Percentiles rank a stretch among this genome's conserved stretches.
These are phyloP conservation scores for Canavalia gladiata DNA, from an alignment of 306 rosid species.

Conservation along the genomic window DNA sequence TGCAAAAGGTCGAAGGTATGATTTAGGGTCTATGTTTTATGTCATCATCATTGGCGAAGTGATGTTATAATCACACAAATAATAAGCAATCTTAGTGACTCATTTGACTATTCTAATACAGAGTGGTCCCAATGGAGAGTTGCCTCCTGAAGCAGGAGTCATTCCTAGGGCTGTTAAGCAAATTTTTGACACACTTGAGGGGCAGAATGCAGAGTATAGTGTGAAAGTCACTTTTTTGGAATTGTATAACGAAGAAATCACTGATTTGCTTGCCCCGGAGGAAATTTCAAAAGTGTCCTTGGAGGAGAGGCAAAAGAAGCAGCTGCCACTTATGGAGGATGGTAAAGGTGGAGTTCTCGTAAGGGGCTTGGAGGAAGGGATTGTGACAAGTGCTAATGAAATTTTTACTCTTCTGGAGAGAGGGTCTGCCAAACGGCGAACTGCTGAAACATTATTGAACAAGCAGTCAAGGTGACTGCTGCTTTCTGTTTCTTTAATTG, in stretches of 20 bases:
- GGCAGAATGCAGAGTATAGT: slow-evolving; percentile 93
- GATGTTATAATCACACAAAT: not conserved
- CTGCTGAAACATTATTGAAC: slow-evolving; percentile 94
- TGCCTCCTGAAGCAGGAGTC: slow-evolving; percentile 92
- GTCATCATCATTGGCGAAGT: not conserved
- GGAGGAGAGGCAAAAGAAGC: slow-evolving; percentile 94
- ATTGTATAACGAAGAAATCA: slow-evolving; percentile 92
- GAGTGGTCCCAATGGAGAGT: slow-evolving; percentile 90
- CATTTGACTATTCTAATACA: slow-evolving; percentile 36
- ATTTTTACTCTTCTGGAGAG: slow-evolving; percentile 86
- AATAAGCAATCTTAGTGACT: not conserved
- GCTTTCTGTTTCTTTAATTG: not conserved
- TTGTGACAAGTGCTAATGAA: slow-evolving; percentile 90
- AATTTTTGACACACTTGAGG: slow-evolving; percentile 91
- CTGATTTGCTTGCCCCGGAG: slow-evolving; percentile 95
- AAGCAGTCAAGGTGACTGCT: slow-evolving; percentile 86
- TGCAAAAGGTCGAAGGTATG: slow-evolving; percentile 88
- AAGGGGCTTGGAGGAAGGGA: slow-evolving; percentile 91
- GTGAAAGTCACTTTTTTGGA: slow-evolving; percentile 93
- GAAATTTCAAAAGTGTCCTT: slow-evolving; percentile 69
- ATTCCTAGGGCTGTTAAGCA: slow-evolving; percentile 95
- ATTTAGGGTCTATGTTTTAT: slow-evolving; percentile 2
- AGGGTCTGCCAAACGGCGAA: slow-evolving; percentile 94
- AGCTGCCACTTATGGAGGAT: slow-evolving; percentile 95
- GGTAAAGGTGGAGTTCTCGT: slow-evolving; percentile 99